Evolutionary conservation across 768 basidiomycete species (phyloP), one percentile per base, ranked within the genome.

Genomic region (Terana coerulea): DNA sequence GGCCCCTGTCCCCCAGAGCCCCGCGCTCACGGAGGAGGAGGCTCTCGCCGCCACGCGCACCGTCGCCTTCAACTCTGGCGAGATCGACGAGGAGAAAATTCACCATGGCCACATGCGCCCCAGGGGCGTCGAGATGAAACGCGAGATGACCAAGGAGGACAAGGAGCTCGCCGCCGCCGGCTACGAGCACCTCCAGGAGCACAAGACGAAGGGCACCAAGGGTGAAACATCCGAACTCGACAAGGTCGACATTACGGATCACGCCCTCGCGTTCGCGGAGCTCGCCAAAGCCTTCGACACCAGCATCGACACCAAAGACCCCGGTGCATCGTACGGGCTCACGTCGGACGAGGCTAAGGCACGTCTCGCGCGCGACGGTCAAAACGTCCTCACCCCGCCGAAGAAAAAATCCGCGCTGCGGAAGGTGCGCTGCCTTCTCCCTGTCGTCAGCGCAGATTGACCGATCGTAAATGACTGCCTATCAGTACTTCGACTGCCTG

Each of bases 161-260:
- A 78, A 74, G 57, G 80, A 81, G 43, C 76, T 86, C 42, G 80
- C 82, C 12, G 80, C 77, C 2, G 83, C 83, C n/a, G 83, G 83
- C 1, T 86, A 86, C 61, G 80, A 80, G 45, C 80, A 84, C 60
- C 70, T 86, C 24, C 69, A 76, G 26, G 69, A 72, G 53, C 69
- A 75, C 47, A 76, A 77, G 48, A 35, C 42, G 34, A 56, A 58
- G 44, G 61, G 49, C 11, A 68, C 69, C 40, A 65, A 69, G 35
- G 67, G 52, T 15, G 59, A 64, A 26, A 10, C 47, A 28, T 47
- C 63, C 7, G 57, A 67, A 33, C 57, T 68, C 19, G 66, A 75
- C 39, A 67, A 77, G 31, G 75, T 80, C 59, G 83, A 86, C 58
- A 80, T 86, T 36, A 63, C 67, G 5, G 84, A 85, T 59, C 84